Evolutionary conservation across 164 flowering plant species (phyloP).

Genomic region (Warburgia ugandensis): DNA sequence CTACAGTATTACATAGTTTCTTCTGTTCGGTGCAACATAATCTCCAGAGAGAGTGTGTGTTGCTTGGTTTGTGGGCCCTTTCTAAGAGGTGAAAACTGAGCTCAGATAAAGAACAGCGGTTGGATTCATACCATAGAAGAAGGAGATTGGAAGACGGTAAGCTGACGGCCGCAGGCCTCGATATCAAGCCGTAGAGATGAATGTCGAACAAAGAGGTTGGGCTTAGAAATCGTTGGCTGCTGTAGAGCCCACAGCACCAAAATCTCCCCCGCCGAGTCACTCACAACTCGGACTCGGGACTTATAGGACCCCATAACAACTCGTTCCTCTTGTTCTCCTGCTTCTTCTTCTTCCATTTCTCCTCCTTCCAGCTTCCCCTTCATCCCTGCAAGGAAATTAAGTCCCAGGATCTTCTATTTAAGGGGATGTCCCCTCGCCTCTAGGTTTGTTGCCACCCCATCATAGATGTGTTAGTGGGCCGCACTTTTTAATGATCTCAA

Average conservation of each 20-base stretch:
- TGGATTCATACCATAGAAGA: constrained; percentile 50
- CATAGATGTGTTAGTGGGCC: too few species aligned
- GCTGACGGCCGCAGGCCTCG: constrained; percentile 77
- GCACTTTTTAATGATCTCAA: too few species aligned
- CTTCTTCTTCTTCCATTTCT: too few species aligned
- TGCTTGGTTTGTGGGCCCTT: neutral
- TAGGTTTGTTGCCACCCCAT: too few species aligned
- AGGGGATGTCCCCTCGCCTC: too few species aligned
- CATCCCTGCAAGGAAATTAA: too few species aligned
- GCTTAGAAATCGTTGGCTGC: constrained; percentile 59
- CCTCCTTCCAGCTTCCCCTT: too few species aligned
- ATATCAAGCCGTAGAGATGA: constrained; percentile 58
- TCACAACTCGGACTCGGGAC: constrained; percentile 41
- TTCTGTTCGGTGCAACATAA: neutral
- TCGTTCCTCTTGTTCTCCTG: too few species aligned
- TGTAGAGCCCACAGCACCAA: constrained; percentile 81
- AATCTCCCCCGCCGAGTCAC: constrained; percentile 59
- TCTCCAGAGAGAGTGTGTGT: neutral
- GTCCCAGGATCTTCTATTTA: too few species aligned
- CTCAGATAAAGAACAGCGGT: neutral
- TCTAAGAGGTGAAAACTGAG: neutral
- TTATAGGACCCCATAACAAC: too few species aligned
- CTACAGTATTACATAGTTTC: neutral
- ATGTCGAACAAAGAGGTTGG: constrained; percentile 70
- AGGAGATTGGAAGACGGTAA: constrained; percentile 77